Conservation (phyloP, 2,329 filamentous ascomycete genomes). For the Venturia carpophila region DNA sequence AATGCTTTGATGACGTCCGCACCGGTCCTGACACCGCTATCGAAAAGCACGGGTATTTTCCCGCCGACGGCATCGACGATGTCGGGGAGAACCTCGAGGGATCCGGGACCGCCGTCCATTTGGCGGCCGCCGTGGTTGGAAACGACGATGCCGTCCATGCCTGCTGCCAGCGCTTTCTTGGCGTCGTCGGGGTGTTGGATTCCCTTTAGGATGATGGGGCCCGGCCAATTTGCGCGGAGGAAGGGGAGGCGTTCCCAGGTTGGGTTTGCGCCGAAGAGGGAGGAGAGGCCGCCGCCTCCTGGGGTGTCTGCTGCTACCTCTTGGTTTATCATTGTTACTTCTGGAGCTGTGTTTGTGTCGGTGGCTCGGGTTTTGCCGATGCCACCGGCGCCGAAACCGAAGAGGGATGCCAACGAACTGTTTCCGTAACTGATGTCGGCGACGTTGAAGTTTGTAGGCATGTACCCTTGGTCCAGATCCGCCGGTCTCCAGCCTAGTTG, state of each 20-base stretch:
- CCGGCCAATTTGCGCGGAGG: conserved; percentile 30
- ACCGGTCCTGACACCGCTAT: conserved; percentile 31
- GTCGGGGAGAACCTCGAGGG: conserved; percentile 30
- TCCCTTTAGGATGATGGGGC: conserved; percentile 34
- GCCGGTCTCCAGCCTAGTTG: conserved; percentile 60
- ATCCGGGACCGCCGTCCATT: conserved; percentile 30
- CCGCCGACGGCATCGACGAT: conserved; percentile 30
- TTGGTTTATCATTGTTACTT: not conserved
- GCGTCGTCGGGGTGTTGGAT: conserved; percentile 34
- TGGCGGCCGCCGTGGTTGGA: conserved; percentile 34
- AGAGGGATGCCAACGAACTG: not conserved
- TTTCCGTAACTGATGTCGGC: not conserved
- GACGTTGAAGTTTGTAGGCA: conserved; percentile 5
- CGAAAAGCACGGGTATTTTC: conserved; percentile 31
- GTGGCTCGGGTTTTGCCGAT: not conserved
- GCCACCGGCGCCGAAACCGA: not conserved
- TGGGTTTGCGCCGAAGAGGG: conserved; percentile 31
- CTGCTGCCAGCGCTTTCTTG: conserved; percentile 28
- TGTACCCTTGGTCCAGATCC: conserved; percentile 53
- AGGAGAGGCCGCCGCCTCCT: not conserved
- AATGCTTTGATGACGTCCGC: conserved; percentile 32
- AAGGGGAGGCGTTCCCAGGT: conserved; percentile 30
- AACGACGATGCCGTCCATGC: conserved; percentile 33
- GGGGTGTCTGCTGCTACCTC: not conserved
- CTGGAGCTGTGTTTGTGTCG: not conserved